Percentiles rank a stretch among this genome's conserved stretches.
These are phyloP conservation scores for Ceratonia siliqua DNA, from an alignment of 306 rosid genomes.

Conservation along the genomic window DNA sequence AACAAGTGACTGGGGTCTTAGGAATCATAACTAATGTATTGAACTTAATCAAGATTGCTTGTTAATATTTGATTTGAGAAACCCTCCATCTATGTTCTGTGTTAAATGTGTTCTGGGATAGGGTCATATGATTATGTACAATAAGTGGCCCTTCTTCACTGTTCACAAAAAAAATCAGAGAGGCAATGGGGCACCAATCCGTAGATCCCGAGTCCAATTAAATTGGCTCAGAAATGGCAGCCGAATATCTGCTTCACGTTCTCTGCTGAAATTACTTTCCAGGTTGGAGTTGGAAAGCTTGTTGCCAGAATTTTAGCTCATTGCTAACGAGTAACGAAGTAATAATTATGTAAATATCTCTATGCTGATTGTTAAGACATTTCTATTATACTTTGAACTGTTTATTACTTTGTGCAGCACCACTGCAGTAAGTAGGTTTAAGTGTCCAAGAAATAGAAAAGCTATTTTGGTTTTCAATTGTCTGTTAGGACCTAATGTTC, in stretches of 20 bases:
- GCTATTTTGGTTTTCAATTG: neutral
- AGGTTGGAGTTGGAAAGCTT: constrained; percentile 14
- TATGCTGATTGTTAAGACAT: constrained; percentile 10
- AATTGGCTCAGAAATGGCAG: constrained; percentile 3
- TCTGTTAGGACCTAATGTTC: no score
- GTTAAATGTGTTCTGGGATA: constrained; percentile 32
- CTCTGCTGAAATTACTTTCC: neutral
- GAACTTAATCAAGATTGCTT: constrained; percentile 35
- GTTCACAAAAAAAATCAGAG: constrained; percentile 8
- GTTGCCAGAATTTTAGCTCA: constrained; percentile 23
- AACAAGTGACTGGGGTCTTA: constrained; percentile 38
- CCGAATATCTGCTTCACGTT: constrained; percentile 15
- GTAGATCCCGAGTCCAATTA: constrained; percentile 18
- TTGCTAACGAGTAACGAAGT: neutral
- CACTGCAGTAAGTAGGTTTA: neutral
- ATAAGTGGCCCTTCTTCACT: constrained; percentile 24
- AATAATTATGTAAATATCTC: neutral
- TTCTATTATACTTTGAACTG: neutral
- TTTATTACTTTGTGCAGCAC: neutral
- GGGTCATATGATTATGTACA: constrained; percentile 11
- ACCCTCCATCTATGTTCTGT: constrained; percentile 38
- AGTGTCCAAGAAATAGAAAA: neutral
- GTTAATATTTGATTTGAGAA: constrained; percentile 36
- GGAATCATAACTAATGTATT: constrained; percentile 36
- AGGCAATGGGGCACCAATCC: constrained; percentile 23